phyloP scores from a whole-genome alignment of 1,284 basidiomycete genomes.

The Taiwanofungus camphoratus region DNA sequence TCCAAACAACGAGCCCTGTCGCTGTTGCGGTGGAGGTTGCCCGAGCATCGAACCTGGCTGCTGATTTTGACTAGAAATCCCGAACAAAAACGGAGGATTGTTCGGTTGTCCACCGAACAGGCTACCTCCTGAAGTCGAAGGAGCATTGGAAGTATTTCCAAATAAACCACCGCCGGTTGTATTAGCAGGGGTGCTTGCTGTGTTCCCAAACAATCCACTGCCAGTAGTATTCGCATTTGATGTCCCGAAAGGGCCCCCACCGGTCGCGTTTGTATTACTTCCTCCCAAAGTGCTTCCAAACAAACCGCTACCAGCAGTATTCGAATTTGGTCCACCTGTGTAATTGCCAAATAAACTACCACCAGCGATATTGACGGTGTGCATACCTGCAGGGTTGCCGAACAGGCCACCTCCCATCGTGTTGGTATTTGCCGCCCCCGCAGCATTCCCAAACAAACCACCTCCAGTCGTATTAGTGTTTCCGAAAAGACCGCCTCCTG shows the following conservation, averaged over 20 bases:
- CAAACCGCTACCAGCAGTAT: constrained; percentile 16
- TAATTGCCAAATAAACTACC: constrained; percentile 14
- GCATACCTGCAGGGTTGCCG: constrained; percentile 19
- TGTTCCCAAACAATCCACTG: constrained; percentile 28
- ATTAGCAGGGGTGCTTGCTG: not conserved
- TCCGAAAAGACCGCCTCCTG: constrained; percentile 12
- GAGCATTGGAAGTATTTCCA: constrained; percentile 22
- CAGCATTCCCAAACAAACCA: constrained; percentile 14
- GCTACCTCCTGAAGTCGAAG: constrained; percentile 14
- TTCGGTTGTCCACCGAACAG: constrained; percentile 17
- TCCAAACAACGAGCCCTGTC: constrained; percentile 31
- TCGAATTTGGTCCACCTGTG: constrained; percentile 14
- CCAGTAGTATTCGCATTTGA: constrained; percentile 13
- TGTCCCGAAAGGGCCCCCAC: constrained; percentile 7
- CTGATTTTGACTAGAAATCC: constrained; percentile 16
- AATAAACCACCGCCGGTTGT: constrained; percentile 17
- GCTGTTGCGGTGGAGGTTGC: constrained; percentile 25
- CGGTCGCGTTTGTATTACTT: constrained; percentile 4
- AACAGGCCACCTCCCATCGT: constrained; percentile 23
- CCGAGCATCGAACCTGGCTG: constrained; percentile 21
- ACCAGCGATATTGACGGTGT: constrained; percentile 12
- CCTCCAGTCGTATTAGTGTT: constrained; percentile 10
- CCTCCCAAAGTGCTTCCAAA: constrained; percentile 16
- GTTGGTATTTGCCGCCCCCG: constrained; percentile 1
- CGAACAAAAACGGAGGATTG: constrained; percentile 24